A percentile compares a stretch with the other conserved stretches of the same genome.
These are phyloP conservation scores for Aspergillus arachidicola DNA, from an alignment of 2,329 filamentous ascomycete species.

Conservation along the genomic window DNA sequence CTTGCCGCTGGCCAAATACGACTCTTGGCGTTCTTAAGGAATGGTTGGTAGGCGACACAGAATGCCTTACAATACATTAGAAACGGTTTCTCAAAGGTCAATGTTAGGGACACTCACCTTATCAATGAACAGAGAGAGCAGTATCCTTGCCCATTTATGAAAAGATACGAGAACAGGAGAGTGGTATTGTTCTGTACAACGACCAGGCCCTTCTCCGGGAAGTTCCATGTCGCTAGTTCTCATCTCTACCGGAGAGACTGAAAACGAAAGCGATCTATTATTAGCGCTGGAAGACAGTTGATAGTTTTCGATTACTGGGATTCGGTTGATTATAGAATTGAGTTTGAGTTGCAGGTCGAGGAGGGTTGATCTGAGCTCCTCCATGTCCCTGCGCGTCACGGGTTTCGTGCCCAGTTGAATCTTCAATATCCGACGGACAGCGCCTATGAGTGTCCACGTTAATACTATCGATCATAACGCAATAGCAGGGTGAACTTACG, in stretches of 20 bases:
- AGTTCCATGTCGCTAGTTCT: conserved; percentile 32
- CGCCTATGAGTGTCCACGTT: conserved; percentile 28
- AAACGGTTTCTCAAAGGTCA: background rate
- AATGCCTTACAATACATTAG: conserved; percentile 35
- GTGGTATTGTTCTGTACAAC: conserved; percentile 48
- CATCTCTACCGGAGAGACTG: conserved; percentile 30
- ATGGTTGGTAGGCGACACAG: conserved; percentile 52
- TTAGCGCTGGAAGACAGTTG: conserved; percentile 24
- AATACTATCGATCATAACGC: background rate
- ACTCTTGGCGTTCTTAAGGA: conserved; percentile 52
- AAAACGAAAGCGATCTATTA: conserved; percentile 28
- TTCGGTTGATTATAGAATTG: conserved; percentile 46
- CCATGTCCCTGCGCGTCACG: conserved; percentile 47
- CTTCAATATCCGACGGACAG: conserved; percentile 46
- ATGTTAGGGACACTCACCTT: conserved; percentile 33
- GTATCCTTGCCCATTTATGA: conserved; percentile 51
- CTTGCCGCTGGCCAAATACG: conserved; percentile 50
- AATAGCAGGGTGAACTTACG: conserved; percentile 31
- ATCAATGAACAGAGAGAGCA: conserved; percentile 48
- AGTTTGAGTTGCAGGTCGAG: conserved; percentile 45
- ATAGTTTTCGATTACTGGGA: conserved; percentile 36
- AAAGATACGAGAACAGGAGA: conserved; percentile 46
- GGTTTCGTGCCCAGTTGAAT: conserved; percentile 50
- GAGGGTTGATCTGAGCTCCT: conserved; percentile 46
- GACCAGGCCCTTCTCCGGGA: conserved; percentile 38